Evolutionary conservation across 2,329 filamentous ascomycete genomes (phyloP).

Genomic region (Periconia digitata): DNA sequence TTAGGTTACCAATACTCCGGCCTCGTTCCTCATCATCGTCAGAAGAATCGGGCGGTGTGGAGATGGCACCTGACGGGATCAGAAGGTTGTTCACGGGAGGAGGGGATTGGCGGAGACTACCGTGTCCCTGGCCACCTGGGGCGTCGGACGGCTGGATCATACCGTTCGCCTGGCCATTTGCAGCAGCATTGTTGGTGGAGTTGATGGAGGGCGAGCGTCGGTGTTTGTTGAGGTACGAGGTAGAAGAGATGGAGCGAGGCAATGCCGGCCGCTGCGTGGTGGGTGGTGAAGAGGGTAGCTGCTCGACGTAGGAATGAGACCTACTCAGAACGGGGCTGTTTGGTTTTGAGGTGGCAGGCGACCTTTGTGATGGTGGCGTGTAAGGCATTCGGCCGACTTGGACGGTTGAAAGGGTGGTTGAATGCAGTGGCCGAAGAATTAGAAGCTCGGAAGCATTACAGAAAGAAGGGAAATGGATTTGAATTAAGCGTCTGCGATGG

Average conservation of each 20-base stretch:
- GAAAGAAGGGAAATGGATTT: conserved; percentile 33
- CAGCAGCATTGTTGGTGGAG: conserved; percentile 30
- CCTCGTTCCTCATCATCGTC: conserved; percentile 82
- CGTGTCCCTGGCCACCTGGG: conserved; percentile 43
- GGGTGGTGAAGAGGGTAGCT: conserved; percentile 36
- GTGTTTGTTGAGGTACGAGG: conserved; percentile 63
- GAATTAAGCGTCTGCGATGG: conserved; percentile 11
- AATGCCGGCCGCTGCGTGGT: conserved; percentile 47
- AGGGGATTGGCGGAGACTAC: conserved; percentile 77
- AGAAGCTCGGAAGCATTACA: conserved; percentile 48
- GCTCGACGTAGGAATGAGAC: conserved; percentile 53
- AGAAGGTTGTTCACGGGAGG: conserved; percentile 74
- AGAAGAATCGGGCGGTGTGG: conserved; percentile 90
- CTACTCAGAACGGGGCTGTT: conserved; percentile 54
- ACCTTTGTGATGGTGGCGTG: conserved; percentile 73
- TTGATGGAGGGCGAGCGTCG: conserved; percentile 58
- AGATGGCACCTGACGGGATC: conserved; percentile 81
- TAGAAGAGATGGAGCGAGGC: conserved; percentile 60
- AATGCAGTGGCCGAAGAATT: conserved; percentile 34
- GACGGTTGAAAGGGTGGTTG: conserved; percentile 32
- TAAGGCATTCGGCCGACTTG: conserved; percentile 73
- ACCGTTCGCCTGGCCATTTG: conserved; percentile 32
- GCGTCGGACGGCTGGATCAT: conserved; percentile 23
- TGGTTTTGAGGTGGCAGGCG: conserved; percentile 59
- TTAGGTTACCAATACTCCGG: conserved; percentile 48